These are phyloP conservation scores for Salvia miltiorrhiza DNA, from an alignment of 257 asterid genomes.

Conservation along the genomic window DNA sequence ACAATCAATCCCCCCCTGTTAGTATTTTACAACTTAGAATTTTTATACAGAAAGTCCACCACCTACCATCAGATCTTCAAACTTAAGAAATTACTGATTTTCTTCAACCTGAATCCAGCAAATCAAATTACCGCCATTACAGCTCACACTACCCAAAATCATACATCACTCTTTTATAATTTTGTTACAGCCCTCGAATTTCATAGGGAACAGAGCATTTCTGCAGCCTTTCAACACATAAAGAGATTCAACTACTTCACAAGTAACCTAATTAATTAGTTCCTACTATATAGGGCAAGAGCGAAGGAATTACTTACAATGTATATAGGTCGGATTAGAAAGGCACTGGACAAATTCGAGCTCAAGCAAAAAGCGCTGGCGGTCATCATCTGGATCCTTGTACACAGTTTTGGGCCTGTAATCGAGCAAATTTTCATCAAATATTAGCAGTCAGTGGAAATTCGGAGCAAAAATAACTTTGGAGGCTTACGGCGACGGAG, in stretches of 20 bases:
- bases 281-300: neutral
- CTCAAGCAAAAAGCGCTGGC: constrained; percentile 89
- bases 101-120: neutral
- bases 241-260: neutral
- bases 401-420: constrained; percentile 53
- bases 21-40: neutral
- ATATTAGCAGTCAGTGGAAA: neutral
- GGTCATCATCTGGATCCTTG: constrained; percentile 93
- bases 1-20: neutral
- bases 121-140: too few species aligned
- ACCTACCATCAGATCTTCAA: neutral
- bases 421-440: neutral
- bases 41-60: neutral
- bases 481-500: constrained; percentile 42
- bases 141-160: too few species aligned
- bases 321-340: constrained; percentile 86
- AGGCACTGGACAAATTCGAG: constrained; percentile 90
- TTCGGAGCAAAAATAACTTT: neutral
- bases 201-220: neutral
- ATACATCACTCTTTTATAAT: too few species aligned
- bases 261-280: neutral
- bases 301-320: constrained; percentile 37
- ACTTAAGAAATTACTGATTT: neutral
- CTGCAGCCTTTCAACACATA: neutral
- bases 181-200: neutral